Conservation (phyloP, 352 stramenopile genomes). For the Phytophthora cajani region DNA sequence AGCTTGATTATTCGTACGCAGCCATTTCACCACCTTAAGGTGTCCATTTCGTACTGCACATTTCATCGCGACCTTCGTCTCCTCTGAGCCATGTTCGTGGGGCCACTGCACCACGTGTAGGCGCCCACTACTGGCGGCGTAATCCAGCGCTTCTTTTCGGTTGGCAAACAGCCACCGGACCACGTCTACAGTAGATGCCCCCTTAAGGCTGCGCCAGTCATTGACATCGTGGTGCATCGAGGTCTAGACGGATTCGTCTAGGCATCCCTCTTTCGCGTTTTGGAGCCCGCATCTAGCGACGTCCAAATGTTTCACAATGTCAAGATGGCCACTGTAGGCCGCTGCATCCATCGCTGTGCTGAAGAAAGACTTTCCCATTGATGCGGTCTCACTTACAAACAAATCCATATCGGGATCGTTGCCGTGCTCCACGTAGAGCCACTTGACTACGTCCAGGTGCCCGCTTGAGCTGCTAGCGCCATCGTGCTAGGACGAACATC, state of each 20-base stretch:
- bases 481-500: slow-evolving; percentile 1
- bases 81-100: slow-evolving; percentile 3
- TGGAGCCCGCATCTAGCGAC: not conserved
- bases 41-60: not conserved
- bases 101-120: slow-evolving; percentile 5
- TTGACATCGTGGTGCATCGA: not conserved
- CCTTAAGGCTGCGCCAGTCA: slow-evolving; percentile 1
- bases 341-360: too few species aligned
- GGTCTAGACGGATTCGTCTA: not conserved
- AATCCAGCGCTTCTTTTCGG: not conserved
- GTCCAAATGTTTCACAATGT: not conserved
- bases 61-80: not conserved
- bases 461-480: not conserved
- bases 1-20: not conserved
- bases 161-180: slow-evolving; percentile 11
- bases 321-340: too few species aligned
- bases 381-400: too few species aligned
- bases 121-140: not conserved
- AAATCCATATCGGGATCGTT: not conserved
- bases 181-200: slow-evolving; percentile 3
- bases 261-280: not conserved
- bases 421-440: slow-evolving; percentile 3
- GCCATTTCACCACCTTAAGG: slow-evolving; percentile 5
- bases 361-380: too few species aligned
- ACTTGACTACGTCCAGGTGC: not conserved